Evolutionary conservation across 345 rosid species (phyloP).

Genomic region (Carallia brachiata): DNA sequence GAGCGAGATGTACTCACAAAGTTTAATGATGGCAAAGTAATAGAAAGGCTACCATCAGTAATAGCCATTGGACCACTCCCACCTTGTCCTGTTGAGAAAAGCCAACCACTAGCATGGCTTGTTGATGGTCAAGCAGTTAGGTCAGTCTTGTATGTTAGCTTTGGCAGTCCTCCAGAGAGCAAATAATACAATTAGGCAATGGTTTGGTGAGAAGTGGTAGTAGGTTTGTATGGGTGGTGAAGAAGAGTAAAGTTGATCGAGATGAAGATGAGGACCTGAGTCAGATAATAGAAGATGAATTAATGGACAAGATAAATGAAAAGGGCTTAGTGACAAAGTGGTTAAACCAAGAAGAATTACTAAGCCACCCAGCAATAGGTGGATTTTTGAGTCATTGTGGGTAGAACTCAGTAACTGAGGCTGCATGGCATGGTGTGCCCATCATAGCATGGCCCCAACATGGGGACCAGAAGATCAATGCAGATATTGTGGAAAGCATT

Average conservation of each 20-base stretch:
- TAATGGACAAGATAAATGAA: slow-evolving; percentile 10
- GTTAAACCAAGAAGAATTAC: slow-evolving; percentile 22
- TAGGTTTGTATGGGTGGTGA: slow-evolving; percentile 24
- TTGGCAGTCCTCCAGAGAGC: slow-evolving; percentile 35
- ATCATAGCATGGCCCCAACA: slow-evolving; percentile 33
- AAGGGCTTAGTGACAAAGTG: slow-evolving; percentile 26
- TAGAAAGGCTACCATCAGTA: slow-evolving; percentile 12
- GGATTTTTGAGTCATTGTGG: slow-evolving; percentile 33
- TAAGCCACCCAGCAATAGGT: slow-evolving; percentile 18
- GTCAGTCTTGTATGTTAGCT: slow-evolving; percentile 30
- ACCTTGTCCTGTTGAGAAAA: slow-evolving; percentile 14
- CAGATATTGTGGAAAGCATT: slow-evolving; percentile 23
- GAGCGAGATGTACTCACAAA: slow-evolving; percentile 18
- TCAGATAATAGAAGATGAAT: slow-evolving; percentile 13
- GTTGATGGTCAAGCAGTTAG: slow-evolving; percentile 17
- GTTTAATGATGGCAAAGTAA: slow-evolving; percentile 22
- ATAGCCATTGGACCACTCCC: slow-evolving; percentile 21
- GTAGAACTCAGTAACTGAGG: slow-evolving; percentile 32
- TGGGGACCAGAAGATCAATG: slow-evolving; percentile 32
- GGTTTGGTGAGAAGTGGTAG: slow-evolving; percentile 18
- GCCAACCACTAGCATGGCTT: slow-evolving; percentile 20
- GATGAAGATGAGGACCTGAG: slow-evolving; percentile 16
- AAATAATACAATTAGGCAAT: slow-evolving; percentile 27
- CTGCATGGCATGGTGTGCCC: slow-evolving; percentile 21
- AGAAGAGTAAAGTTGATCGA: slow-evolving; percentile 24